phyloP scores from a whole-genome alignment of 2,329 filamentous ascomycete species.

The Bipolaris zeicola region DNA sequence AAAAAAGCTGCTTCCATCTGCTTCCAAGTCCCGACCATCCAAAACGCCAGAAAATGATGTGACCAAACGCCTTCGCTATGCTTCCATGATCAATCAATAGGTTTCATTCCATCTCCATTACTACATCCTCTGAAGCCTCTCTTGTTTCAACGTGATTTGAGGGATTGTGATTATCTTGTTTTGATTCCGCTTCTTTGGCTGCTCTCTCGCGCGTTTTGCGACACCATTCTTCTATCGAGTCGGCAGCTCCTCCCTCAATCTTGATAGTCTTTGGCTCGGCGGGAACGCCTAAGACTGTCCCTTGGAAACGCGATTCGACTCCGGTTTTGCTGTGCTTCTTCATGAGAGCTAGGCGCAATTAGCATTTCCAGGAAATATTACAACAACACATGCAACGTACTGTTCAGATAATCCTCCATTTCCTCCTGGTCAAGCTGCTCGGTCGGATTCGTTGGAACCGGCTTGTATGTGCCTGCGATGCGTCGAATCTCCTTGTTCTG shows the following conservation, averaged over 20 bases:
- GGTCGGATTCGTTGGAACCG: slow-evolving; percentile 45
- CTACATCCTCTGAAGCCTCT: slow-evolving; percentile 30
- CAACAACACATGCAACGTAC: slow-evolving; percentile 28
- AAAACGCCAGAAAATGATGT: slow-evolving; percentile 22
- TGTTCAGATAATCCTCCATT: slow-evolving; percentile 56
- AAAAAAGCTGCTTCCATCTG: neutral
- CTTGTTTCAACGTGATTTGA: slow-evolving; percentile 23
- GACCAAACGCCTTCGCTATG: slow-evolving; percentile 47
- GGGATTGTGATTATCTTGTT: slow-evolving; percentile 29
- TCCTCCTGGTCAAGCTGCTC: slow-evolving; percentile 54
- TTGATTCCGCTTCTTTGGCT: slow-evolving; percentile 30
- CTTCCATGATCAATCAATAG: slow-evolving; percentile 16
- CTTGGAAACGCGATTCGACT: slow-evolving; percentile 83
- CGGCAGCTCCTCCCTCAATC: slow-evolving; percentile 76
- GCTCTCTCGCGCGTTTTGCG: slow-evolving; percentile 38
- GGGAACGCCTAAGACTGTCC: slow-evolving; percentile 78
- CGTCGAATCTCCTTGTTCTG: slow-evolving; percentile 80
- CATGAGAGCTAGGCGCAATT: slow-evolving; percentile 67
- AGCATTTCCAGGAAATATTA: slow-evolving; percentile 17
- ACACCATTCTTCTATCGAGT: slow-evolving; percentile 71
- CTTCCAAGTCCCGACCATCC: neutral
- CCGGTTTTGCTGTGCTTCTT: slow-evolving; percentile 91
- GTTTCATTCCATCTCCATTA: slow-evolving; percentile 35
- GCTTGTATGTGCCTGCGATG: slow-evolving; percentile 70
- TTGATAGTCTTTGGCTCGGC: slow-evolving; percentile 73